These are phyloP conservation scores for Neurospora sp. DNA, from an alignment of 495 filamentous ascomycete genomes.

Conservation along the genomic window DNA sequence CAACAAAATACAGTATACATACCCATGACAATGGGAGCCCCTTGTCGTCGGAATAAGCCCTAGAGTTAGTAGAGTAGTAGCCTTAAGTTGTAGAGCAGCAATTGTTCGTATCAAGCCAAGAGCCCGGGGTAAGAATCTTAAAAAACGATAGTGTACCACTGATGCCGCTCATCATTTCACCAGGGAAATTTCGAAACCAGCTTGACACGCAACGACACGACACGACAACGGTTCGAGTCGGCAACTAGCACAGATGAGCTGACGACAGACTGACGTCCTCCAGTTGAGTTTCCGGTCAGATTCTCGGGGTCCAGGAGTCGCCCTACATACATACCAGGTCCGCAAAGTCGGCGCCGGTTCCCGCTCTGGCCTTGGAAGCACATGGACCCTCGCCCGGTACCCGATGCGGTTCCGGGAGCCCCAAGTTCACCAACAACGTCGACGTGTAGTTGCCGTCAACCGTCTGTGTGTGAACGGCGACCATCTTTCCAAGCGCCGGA, in stretches of 20 bases:
- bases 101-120: neutral
- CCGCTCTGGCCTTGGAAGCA: neutral
- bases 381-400: neutral
- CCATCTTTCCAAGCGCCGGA: neutral
- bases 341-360: neutral
- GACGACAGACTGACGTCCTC: neutral
- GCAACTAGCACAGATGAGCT: neutral
- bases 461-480: neutral
- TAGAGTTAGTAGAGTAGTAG: neutral
- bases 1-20: neutral
- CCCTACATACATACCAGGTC: neutral
- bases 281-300: neutral
- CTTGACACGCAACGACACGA: neutral
- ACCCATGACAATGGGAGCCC: neutral
- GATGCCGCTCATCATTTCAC: neutral
- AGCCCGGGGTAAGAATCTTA: neutral
- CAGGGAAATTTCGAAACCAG: neutral
- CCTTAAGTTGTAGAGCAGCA: neutral
- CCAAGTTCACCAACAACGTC: neutral
- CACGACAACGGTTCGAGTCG: neutral
- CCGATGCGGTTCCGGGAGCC: neutral
- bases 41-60: neutral
- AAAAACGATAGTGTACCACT: neutral
- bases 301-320: neutral
- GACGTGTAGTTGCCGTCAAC: neutral